These are phyloP conservation scores for Mycosphaerella sp. DNA, from an alignment of 2,329 filamentous ascomycete species.

Conservation along the genomic window DNA sequence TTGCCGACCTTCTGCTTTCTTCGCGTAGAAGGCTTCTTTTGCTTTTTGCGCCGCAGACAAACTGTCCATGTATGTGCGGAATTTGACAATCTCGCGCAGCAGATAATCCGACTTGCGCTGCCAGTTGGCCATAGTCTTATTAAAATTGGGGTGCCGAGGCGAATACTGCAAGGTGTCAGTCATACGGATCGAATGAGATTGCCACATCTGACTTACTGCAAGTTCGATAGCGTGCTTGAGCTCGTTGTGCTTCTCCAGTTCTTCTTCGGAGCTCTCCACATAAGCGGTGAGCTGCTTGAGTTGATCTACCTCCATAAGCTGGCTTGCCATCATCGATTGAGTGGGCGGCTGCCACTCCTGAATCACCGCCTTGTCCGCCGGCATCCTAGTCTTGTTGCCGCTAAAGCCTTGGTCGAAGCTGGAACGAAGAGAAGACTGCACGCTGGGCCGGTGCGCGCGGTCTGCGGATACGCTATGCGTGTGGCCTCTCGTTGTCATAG, in stretches of 20 bases:
- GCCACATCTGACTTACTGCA: constrained; percentile 50
- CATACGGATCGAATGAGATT: not conserved
- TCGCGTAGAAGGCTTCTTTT: constrained; percentile 57
- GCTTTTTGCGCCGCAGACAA: constrained; percentile 63
- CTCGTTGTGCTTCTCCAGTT: constrained; percentile 81
- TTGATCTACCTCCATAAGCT: constrained; percentile 72
- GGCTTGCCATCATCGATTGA: constrained; percentile 82
- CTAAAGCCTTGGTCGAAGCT: constrained; percentile 50
- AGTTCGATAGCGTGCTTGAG: constrained; percentile 79
- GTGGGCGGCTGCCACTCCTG: constrained; percentile 84
- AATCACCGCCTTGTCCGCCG: constrained; percentile 77
- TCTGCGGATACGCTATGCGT: constrained; percentile 25
- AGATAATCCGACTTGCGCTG: constrained; percentile 91
- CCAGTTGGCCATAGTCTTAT: constrained; percentile 91
- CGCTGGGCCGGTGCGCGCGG: constrained; percentile 26
- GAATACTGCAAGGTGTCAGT: constrained; percentile 54
- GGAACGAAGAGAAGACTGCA: constrained; percentile 50
- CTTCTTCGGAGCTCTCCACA: constrained; percentile 76
- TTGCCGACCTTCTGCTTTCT: constrained; percentile 19
- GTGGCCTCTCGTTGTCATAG: constrained; percentile 24
- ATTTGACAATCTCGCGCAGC: constrained; percentile 91
- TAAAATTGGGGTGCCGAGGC: constrained; percentile 70
- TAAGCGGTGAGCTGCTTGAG: constrained; percentile 68
- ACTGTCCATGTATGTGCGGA: constrained; percentile 87
- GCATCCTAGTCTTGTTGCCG: constrained; percentile 56